Percentiles rank a stretch among this genome's conserved stretches.
phyloP scores from a whole-genome alignment of 495 filamentous ascomycete genomes.

The Penicilliopsis zonata region DNA sequence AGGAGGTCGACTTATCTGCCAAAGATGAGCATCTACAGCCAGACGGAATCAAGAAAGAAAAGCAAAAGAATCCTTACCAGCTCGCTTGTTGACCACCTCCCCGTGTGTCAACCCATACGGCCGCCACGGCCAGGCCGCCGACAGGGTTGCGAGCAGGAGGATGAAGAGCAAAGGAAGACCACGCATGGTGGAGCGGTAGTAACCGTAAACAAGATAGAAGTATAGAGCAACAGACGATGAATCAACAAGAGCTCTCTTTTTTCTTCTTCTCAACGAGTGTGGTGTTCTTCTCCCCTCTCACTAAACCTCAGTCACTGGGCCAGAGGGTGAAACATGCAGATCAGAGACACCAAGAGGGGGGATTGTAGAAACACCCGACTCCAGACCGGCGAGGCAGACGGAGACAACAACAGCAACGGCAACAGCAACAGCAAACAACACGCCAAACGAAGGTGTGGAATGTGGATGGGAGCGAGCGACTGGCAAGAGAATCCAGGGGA shows the following conservation, averaged over 20 bases:
- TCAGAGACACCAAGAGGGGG: conserved; percentile 6
- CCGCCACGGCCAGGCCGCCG: conserved; percentile 40
- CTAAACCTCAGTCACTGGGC: too few species aligned
- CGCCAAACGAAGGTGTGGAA: too few species aligned
- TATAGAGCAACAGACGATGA: too few species aligned
- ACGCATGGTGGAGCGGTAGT: conserved; percentile 17
- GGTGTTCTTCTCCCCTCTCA: conserved; percentile 4
- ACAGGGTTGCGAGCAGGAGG: conserved; percentile 30
- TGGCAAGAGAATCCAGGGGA: not conserved
- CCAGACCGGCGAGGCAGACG: conserved; percentile 1
- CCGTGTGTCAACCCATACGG: conserved; percentile 17
- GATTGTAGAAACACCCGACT: conserved; percentile 1
- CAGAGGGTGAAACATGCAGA: conserved; percentile 10
- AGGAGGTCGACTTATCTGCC: too few species aligned
- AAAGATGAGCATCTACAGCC: too few species aligned
- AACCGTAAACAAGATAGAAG: too few species aligned
- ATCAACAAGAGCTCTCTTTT: too few species aligned
- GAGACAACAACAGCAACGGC: conserved; percentile 1
- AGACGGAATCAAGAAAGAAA: too few species aligned
- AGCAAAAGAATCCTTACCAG: conserved; percentile 11
- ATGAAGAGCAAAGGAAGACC: conserved; percentile 16
- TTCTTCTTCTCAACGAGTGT: conserved; percentile 6
- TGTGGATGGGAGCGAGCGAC: too few species aligned
- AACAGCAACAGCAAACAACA: too few species aligned
- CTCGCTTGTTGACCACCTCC: conserved; percentile 18